phyloP scores from a whole-genome alignment of 805 yeast species.

The Yamadazyma philogaea region DNA sequence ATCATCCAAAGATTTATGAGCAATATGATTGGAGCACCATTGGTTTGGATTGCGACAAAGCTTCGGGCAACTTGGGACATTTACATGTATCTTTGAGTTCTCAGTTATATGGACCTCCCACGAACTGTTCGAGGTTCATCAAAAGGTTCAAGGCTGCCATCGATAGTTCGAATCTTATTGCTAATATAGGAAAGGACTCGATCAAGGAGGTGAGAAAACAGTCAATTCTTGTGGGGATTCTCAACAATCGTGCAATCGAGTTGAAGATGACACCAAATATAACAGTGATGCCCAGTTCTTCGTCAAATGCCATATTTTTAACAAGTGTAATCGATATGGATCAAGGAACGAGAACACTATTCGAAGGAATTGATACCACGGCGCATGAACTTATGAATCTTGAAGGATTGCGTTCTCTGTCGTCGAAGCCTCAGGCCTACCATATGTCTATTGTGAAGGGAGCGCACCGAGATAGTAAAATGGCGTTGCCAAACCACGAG shows the following conservation, averaged over 20 bases:
- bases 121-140: neutral
- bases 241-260: neutral
- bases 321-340: slow-evolving; percentile 1
- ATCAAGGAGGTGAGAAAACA: neutral
- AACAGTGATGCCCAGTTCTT: slow-evolving; percentile 1
- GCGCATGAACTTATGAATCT: neutral
- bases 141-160: neutral
- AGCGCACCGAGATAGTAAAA: neutral
- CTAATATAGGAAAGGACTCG: neutral
- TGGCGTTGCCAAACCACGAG: neutral
- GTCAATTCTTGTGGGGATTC: neutral
- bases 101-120: neutral
- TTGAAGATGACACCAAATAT: slow-evolving; percentile 6
- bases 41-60: neutral
- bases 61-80: neutral
- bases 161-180: neutral
- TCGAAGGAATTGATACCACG: neutral
- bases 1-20: slow-evolving; percentile 2
- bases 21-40: slow-evolving; percentile 7
- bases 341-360: slow-evolving; percentile 1
- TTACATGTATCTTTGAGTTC: neutral
- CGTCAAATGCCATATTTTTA: slow-evolving; percentile 5
- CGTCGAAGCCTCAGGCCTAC: neutral
- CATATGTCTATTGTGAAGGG: slow-evolving; percentile 1
- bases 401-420: neutral